phyloP scores from a whole-genome alignment of 345 rosid species.

The Raphanus raphanistrum region DNA sequence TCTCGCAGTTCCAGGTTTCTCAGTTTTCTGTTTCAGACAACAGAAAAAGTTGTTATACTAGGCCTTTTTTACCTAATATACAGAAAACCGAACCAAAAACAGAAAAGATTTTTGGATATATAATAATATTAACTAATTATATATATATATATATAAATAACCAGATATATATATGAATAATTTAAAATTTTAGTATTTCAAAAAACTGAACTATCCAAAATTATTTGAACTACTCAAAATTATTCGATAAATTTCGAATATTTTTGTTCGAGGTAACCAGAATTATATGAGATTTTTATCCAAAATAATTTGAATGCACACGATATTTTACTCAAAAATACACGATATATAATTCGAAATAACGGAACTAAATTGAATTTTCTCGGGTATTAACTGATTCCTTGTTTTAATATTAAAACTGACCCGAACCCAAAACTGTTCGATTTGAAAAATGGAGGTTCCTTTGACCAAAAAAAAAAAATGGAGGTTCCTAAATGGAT shows the following conservation, averaged over 20 bases:
- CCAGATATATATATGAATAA: no score
- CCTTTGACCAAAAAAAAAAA: no score
- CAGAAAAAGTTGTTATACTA: not conserved
- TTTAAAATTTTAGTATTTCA: no score
- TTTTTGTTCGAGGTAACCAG: not conserved
- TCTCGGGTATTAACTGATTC: not conserved
- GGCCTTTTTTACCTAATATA: not conserved
- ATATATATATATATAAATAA: no score
- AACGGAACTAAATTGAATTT: not conserved
- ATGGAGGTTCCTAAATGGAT: not conserved
- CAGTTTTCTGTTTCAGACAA: not conserved
- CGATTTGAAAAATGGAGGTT: not conserved
- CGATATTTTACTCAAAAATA: no score
- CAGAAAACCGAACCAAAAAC: not conserved
- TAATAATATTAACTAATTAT: no score
- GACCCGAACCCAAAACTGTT: not conserved
- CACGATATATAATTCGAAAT: not conserved
- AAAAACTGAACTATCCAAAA: not conserved
- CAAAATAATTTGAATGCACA: no score
- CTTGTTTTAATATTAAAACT: not conserved
- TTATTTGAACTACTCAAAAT: not conserved
- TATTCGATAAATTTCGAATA: no score
- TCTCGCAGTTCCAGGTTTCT: not conserved
- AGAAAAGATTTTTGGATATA: no score
- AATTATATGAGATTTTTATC: no score